These are phyloP conservation scores for Fraxinus albicans DNA, from an alignment of 305 asterid genomes.

Conservation along the genomic window DNA sequence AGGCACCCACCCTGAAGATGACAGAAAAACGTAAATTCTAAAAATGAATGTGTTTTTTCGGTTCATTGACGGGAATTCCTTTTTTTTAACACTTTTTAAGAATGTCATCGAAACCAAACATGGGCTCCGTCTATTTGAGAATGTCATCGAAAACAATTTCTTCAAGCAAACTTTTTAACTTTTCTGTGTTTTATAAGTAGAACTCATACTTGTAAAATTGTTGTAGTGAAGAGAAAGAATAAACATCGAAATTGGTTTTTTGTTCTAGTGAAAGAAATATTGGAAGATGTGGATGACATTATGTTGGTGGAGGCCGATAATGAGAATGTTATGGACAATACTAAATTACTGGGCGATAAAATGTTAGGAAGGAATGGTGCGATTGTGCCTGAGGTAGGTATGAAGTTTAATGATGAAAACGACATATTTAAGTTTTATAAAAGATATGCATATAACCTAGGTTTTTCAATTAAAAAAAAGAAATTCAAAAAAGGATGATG, in stretches of 20 bases:
- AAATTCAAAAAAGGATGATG: not conserved
- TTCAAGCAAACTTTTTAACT: not conserved
- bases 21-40: no score
- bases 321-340: not conserved
- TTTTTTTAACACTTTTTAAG: not conserved
- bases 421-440: not conserved
- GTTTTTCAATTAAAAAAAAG: no score
- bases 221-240: not conserved
- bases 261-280: no score
- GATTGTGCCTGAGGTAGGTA: not conserved
- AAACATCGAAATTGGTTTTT: not conserved
- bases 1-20: not conserved
- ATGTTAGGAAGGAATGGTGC: not conserved
- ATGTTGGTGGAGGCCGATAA: not conserved
- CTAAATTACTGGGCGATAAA: not conserved
- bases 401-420: not conserved
- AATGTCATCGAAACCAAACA: not conserved
- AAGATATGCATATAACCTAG: no score
- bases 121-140: no score
- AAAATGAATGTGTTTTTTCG: no score
- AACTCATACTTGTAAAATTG: not conserved
- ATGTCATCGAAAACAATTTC: no score
- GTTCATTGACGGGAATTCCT: not conserved
- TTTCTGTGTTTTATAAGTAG: not conserved
- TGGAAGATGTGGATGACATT: no score